Base-by-base conservation (phyloP, 306 rosid species). In the Parietaria judaica region DNA sequence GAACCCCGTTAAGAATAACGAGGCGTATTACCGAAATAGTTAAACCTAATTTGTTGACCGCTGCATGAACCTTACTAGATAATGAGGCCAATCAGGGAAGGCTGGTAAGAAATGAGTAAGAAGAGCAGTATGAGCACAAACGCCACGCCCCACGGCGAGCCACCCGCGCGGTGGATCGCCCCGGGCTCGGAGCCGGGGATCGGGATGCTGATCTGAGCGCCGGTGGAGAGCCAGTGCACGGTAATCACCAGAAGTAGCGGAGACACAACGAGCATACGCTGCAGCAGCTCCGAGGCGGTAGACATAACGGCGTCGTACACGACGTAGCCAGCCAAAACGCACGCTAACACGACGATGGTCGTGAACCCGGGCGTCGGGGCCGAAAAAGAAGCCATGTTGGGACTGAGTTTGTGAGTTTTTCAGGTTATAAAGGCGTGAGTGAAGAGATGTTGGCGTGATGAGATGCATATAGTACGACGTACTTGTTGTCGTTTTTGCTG, bases 61-160 rank as follows among this genome's bases (percentile, higher is more conserved):
- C 2, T 23, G 31, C 31, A 23, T 23, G 31, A 23, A 23, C 31
- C 31, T 23, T 23, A 41, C 45, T 41, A 41, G 45, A 41, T 41
- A 3, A 41, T 41, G 9, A 41, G 45, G 45, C 45, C 69, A 70
- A 69, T 74, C 38, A 83, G 61, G 39, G 95, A 83, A 14, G 95
- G 95, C 48, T 83, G 90, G 70, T 70, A 84, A 50, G 90, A 70
- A 47, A 86, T 83, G 65, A 86, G 90, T 50, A 86, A 69, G 67
- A 79, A 73, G 39, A 84, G 86, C 10, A 81, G 31, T 0, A 75
- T 17, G 4, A 84, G 81, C 1, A 86, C 52, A 67, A 81, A 75
- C 50, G 90, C 90, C 62, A 86, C 82, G 35, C 90, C 95, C 88
- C 90, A 83, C 51, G 95, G 85, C 10, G 95, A 86, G 38, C 83